These are phyloP conservation scores for Grigorovia jiainica DNA, from an alignment of 805 yeast species.

Conservation along the genomic window DNA sequence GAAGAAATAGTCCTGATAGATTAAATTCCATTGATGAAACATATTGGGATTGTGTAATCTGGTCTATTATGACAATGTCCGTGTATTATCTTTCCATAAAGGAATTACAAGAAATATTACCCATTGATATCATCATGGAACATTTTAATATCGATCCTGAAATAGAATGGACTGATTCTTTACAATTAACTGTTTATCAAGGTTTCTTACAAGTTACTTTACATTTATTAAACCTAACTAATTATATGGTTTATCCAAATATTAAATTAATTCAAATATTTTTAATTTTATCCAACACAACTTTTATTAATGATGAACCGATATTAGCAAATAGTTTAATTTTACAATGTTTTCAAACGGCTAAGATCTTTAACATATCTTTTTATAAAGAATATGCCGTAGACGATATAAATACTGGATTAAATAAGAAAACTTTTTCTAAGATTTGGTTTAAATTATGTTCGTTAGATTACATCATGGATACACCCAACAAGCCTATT, in stretches of 20 bases:
- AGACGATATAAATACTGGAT: constrained; percentile 16
- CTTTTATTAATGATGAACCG: constrained; percentile 9
- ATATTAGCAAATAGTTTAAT: constrained; percentile 14
- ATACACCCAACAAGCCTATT: constrained; percentile 16
- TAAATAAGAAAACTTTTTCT: constrained; percentile 17
- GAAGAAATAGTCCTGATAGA: constrained; percentile 14
- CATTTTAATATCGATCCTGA: constrained; percentile 5
- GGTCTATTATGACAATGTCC: constrained; percentile 23
- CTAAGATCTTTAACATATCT: constrained; percentile 18
- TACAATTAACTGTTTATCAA: constrained; percentile 10
- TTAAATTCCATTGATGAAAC: constrained; percentile 4
- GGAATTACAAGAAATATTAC: constrained; percentile 7
- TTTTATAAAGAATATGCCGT: constrained; percentile 14
- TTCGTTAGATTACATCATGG: constrained; percentile 19
- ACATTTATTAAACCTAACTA: constrained; percentile 11
- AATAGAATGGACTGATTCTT: constrained; percentile 10
- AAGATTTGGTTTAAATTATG: constrained; percentile 25
- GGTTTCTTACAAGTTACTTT: constrained; percentile 12
- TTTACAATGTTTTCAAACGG: constrained; percentile 17
- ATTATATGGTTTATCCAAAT: constrained; percentile 19
- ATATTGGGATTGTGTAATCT: constrained; percentile 21
- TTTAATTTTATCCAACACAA: constrained; percentile 21
- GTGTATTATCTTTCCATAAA: constrained; percentile 22
- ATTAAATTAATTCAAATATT: constrained; percentile 20
- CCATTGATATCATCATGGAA: constrained; percentile 5